Percentiles rank a stretch among this genome's conserved stretches.
Conservation (phyloP, 2,329 filamentous ascomycete species). For the Sporothrix euskadiensis region DNA sequence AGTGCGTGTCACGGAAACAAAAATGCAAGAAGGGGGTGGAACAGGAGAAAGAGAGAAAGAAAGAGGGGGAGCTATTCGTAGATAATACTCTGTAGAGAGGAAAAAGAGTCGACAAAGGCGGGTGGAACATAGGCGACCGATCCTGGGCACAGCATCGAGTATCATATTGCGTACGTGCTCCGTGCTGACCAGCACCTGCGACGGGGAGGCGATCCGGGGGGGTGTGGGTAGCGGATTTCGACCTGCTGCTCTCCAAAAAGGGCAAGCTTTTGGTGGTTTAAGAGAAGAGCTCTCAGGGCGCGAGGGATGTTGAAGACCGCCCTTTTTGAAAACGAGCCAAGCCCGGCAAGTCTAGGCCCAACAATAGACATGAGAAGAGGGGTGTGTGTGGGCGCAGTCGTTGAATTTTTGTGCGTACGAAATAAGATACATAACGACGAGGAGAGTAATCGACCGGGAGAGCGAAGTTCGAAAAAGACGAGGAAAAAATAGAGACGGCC, state of each 20-base stretch:
- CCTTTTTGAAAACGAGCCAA: slow-evolving; percentile 22
- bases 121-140: slow-evolving; percentile 26
- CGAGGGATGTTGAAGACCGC: slow-evolving; percentile 21
- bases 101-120: background rate
- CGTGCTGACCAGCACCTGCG: slow-evolving; percentile 36
- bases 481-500: background rate
- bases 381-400: slow-evolving; percentile 7
- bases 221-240: slow-evolving; percentile 30
- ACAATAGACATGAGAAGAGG: background rate
- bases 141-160: slow-evolving; percentile 39
- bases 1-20: background rate
- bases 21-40: background rate
- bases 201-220: slow-evolving; percentile 32
- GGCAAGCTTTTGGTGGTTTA: background rate
- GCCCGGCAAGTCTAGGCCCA: slow-evolving; percentile 17
- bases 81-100: background rate
- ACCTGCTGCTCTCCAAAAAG: background rate
- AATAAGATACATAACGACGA: background rate
- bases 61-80: slow-evolving; percentile 16
- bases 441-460: slow-evolving; percentile 3
- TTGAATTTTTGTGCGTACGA: background rate
- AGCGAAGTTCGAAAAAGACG: background rate
- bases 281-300: background rate
- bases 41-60: background rate
- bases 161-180: slow-evolving; percentile 33